Conservation (phyloP, 345 rosid genomes). For the Excoecaria cochinchinensis region DNA sequence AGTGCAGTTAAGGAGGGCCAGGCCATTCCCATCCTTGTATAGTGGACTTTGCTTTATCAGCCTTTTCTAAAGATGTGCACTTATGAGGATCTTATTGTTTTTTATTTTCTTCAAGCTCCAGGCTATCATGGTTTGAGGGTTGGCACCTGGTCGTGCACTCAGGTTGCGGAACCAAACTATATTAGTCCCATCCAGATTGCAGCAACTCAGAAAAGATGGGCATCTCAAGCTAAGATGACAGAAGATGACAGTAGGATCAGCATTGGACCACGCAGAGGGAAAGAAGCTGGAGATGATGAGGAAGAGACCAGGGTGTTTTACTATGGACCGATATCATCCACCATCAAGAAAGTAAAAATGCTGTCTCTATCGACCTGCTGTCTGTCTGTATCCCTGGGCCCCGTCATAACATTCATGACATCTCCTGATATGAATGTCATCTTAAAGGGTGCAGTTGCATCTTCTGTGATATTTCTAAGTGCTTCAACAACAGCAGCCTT, state of each 20-base stretch:
- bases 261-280: conserved; percentile 58
- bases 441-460: conserved; percentile 87
- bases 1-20: not conserved
- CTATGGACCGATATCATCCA: conserved; percentile 80
- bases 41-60: not conserved
- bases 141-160: conserved; percentile 34
- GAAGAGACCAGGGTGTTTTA: conserved; percentile 54
- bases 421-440: conserved; percentile 74
- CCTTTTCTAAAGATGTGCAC: not conserved
- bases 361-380: conserved; percentile 97
- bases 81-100: not conserved
- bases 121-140: conserved; percentile 40
- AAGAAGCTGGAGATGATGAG: conserved; percentile 39
- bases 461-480: conserved; percentile 78
- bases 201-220: conserved; percentile 50
- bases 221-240: conserved; percentile 50
- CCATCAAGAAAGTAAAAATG: conserved; percentile 86
- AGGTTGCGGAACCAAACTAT: conserved; percentile 31
- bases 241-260: conserved; percentile 67
- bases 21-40: not conserved
- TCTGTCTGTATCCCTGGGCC: conserved; percentile 87
- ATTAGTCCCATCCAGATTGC: conserved; percentile 9
- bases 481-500: conserved; percentile 76
- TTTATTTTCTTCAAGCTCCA: conserved; percentile 20
- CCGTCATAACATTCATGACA: conserved; percentile 93